A percentile compares a stretch with the other conserved stretches of the same genome.
Evolutionary conservation across 192 early-diverging fungal species (phyloP).

Genomic region (Mortierella antarctica): DNA sequence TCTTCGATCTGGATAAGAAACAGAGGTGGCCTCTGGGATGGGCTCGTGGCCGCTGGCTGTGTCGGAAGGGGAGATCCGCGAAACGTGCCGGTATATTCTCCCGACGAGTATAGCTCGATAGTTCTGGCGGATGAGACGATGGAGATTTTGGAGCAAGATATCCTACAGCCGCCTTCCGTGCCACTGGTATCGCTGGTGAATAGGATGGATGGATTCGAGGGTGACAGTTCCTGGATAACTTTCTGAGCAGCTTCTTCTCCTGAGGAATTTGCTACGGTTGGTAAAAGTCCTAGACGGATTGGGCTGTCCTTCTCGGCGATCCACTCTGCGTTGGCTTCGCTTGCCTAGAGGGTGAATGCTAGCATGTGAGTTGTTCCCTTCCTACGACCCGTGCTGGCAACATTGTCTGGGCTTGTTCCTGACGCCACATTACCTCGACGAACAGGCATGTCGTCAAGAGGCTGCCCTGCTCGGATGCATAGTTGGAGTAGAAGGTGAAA

Average conservation of each 20-base stretch:
- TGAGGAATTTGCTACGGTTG: background rate
- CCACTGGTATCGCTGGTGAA: background rate
- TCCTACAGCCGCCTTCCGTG: background rate
- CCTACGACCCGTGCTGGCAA: no score
- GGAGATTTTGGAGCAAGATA: background rate
- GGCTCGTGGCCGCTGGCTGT: background rate
- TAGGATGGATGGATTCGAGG: slow-evolving; percentile 21
- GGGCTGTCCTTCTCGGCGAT: no score
- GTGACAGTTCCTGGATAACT: background rate
- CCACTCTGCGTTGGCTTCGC: no score
- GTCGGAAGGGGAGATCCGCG: slow-evolving; percentile 19
- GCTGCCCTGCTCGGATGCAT: no score
- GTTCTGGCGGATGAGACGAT: slow-evolving; percentile 40
- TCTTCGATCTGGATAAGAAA: slow-evolving; percentile 19
- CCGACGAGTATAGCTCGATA: slow-evolving; percentile 21
- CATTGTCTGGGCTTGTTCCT: no score
- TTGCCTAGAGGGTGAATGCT: no score
- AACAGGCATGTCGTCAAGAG: no score
- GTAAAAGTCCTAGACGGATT: background rate
- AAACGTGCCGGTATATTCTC: slow-evolving; percentile 35
- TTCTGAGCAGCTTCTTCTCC: background rate
- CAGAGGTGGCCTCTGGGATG: background rate
- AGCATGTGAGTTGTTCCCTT: no score
- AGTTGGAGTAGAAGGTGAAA: no score
- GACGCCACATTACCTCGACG: no score